Conservation (phyloP, 441 rosid genomes). For the Melastoma candidum region DNA sequence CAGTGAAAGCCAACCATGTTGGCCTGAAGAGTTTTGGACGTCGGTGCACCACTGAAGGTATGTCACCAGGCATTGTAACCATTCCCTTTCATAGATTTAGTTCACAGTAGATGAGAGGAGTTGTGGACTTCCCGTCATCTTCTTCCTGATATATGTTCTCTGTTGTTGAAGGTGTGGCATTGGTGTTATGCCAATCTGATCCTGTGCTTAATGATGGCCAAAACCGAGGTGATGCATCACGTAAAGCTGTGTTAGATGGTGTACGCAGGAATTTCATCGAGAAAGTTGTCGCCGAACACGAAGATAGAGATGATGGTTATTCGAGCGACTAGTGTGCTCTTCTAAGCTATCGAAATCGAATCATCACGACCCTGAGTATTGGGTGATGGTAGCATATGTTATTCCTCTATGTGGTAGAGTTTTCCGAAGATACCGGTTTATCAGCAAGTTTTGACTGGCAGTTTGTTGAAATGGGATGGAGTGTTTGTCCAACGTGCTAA, state of each 20-base stretch:
- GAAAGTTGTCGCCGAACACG: conserved; percentile 80
- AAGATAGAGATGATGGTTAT: conserved; percentile 66
- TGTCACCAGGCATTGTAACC: not conserved
- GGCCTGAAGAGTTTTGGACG: conserved; percentile 82
- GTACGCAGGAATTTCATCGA: conserved; percentile 74
- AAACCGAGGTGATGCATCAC: conserved; percentile 61
- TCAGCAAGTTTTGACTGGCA: no score
- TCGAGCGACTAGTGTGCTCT: conserved; percentile 59
- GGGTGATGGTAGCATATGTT: no score
- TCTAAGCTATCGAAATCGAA: not conserved
- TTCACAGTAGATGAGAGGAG: no score
- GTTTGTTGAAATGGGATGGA: no score
- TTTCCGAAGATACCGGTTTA: no score
- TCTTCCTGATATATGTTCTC: not conserved
- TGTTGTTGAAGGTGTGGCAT: conserved; percentile 62
- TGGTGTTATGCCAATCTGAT: conserved; percentile 86
- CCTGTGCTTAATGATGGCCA: conserved; percentile 92
- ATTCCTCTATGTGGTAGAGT: no score
- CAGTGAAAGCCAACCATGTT: conserved; percentile 83
- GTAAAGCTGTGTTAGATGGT: conserved; percentile 77
- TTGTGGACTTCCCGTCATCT: not conserved
- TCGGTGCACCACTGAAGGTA: conserved; percentile 94
- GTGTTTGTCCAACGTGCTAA: no score
- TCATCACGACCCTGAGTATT: no score
- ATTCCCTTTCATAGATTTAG: no score